Conservation (phyloP, 169 alveolate genomes). For the Toxoplasma gondii region DNA sequence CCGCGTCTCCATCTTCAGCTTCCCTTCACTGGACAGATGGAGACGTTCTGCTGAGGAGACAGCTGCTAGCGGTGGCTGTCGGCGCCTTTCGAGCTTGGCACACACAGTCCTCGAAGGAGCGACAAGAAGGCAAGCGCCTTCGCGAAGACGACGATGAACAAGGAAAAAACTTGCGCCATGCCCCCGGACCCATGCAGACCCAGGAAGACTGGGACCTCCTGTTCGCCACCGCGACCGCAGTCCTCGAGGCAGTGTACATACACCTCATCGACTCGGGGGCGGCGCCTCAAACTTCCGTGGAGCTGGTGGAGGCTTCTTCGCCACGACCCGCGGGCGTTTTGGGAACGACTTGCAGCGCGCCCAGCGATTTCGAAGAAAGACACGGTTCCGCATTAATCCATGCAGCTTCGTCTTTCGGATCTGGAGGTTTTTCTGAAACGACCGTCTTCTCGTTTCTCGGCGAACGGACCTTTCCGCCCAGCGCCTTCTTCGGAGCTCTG, state of each 20-base stretch:
- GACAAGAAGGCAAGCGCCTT: not conserved
- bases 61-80: not conserved
- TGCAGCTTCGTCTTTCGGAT: too few species aligned
- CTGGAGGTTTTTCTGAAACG: not conserved
- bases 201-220: constrained; percentile 2
- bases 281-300: not conserved
- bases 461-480: not conserved
- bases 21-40: too few species aligned
- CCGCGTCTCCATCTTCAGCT: not conserved
- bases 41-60: not conserved
- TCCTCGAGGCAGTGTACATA: constrained; percentile 30
- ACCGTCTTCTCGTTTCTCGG: not conserved
- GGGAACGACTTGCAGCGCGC: too few species aligned
- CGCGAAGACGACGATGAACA: not conserved
- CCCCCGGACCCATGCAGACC: not conserved
- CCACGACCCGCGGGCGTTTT: too few species aligned
- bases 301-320: not conserved
- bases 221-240: not conserved
- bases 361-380: too few species aligned
- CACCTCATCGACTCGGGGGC: not conserved
- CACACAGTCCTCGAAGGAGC: not conserved
- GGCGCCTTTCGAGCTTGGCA: not conserved
- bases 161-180: not conserved
- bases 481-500: not conserved
- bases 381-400: too few species aligned